Evolutionary conservation across 2,329 filamentous ascomycete genomes (phyloP), one percentile per base, ranked within the genome.

Genomic region (Ceratocystiopsis sp.): DNA sequence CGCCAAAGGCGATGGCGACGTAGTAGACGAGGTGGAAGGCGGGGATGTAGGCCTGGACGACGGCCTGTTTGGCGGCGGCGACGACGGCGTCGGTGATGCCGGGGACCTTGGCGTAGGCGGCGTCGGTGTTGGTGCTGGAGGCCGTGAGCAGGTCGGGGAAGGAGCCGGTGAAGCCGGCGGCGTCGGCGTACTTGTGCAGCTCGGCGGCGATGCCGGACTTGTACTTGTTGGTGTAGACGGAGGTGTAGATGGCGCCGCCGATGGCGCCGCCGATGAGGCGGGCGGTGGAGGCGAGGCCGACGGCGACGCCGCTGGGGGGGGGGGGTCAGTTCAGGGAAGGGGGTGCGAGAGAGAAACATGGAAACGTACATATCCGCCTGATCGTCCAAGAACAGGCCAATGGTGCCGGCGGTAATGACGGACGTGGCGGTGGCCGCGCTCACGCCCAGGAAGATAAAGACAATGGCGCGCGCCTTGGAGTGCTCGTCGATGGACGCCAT

Each of bases 1-100:
- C 52, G 0, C 59, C 58, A 45, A 62, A 61, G 1, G 55, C 57
- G 44, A 61, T 57, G 2, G 59, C 59, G 3, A 57, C 53, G n/a
- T 59, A 48, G 46, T 59, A 61, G 9, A 59, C 57, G 5, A 58
- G 49, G 25, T 43, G 41, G 42, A 46, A 48, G 1, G 44, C 44
- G 18, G 42, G 37, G 19, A 51, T 53, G 41, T 60, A 59, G 11
- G 55, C 55, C 5, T 54, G 45, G 9, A 57, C 52, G 43, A 59
- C 59, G 2, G 54, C 54, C 13, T 48, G 45, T 43, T 55, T 48
- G 15, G 55, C 54, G 1, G 58, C 57, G 3, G 51, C 47, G 13
- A 53, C 50, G 9, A 55, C 55, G 11, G 49, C 43, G 16, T 55
- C 49, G 16, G 52, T 55, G 8, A 55, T 53, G 1, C 51, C 51